Percentiles rank a stretch among this genome's conserved stretches.
phyloP scores from a whole-genome alignment of 2,329 filamentous ascomycete species.

The Aschersonia sp. region DNA sequence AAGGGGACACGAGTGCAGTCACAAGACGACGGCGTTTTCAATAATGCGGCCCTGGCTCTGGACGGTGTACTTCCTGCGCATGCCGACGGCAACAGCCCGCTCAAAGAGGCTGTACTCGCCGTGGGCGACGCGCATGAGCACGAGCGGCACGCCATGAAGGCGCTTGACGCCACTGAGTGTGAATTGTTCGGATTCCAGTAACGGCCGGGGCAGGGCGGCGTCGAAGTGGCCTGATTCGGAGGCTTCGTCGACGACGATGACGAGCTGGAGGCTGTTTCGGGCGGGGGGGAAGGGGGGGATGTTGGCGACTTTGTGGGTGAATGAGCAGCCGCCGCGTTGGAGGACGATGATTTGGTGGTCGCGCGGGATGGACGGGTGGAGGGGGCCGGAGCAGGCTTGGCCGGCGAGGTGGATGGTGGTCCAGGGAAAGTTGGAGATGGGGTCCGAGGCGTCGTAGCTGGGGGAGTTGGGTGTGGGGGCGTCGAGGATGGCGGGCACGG shows the following conservation, averaged over 20 bases:
- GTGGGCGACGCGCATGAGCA: constrained; percentile 65
- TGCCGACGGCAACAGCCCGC: constrained; percentile 51
- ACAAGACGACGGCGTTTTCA: constrained; percentile 57
- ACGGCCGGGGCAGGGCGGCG: constrained; percentile 36
- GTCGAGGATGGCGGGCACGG: constrained; percentile 51
- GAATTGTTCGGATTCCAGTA: constrained; percentile 61
- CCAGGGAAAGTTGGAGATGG: constrained; percentile 45
- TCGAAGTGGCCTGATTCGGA: constrained; percentile 11
- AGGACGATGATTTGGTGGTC: constrained; percentile 69
- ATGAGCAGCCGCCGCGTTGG: constrained; percentile 70
- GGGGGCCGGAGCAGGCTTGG: constrained; percentile 47
- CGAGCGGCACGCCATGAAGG: constrained; percentile 62
- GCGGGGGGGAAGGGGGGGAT: constrained; percentile 65
- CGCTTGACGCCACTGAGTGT: constrained; percentile 56
- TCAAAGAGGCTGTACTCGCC: constrained; percentile 45
- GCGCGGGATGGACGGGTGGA: constrained; percentile 35
- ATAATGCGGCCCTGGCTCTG: constrained; percentile 70
- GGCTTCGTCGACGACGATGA: constrained; percentile 52
- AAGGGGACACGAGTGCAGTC: constrained; percentile 1
- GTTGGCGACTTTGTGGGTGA: constrained; percentile 67
- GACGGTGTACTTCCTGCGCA: constrained; percentile 67
- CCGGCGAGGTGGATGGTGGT: constrained; percentile 56
- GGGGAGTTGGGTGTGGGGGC: constrained; percentile 29
- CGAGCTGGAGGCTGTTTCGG: constrained; percentile 54
- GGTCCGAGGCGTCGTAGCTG: constrained; percentile 23